Base-by-base conservation (phyloP, 371 early-diverging fungal species). In the Saksenaea vasiformis region DNA sequence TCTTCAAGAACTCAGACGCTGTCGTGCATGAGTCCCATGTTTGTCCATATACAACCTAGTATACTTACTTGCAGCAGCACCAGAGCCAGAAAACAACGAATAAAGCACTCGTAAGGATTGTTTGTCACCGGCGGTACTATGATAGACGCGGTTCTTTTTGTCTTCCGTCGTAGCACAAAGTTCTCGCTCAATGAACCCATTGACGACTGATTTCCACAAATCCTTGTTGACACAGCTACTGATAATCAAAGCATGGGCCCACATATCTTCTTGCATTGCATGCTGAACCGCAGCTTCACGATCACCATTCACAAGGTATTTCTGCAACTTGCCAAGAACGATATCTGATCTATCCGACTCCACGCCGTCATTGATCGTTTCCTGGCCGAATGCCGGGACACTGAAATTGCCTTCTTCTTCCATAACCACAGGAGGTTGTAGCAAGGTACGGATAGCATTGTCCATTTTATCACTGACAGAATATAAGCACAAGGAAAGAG, bases 201-300 rank as follows among this genome's bases (percentile, higher is more conserved):
- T 76, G 36, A 94, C 89, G 3, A 91, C 92, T n/a, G 86, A 87
- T 65, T 87, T 85, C 90, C 95, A 97, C 0, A 87, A 72, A 19
- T 92, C 92, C 67, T 90, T 88, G 66, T 90, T 87, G 3, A 93
- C 89, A 61, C 92, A 90, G 61, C 94, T 95, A 43, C 94, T 88
- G 67, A 97, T 90, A 8, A 95, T 87, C 24, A 96, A 80, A 5
- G 96, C 97, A 72, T 97, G 95, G 0, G 92, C 83, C 96, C 96
- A 97, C 54, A 94, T 66, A 54, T 85, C 85, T 37, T 86, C 80
- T 47, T 80, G 80, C 58, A 91, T 81, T 0, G 95, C 91, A 56
- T 85, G 78, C 7, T 86, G 79, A 14, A 93, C 91, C 1, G 97
- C 95, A 0, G 77, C 90, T 27, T 72, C 60, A 14, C 93, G 89